Conservation (phyloP, 2,329 filamentous ascomycete species). For the Fusarium luffae region DNA sequence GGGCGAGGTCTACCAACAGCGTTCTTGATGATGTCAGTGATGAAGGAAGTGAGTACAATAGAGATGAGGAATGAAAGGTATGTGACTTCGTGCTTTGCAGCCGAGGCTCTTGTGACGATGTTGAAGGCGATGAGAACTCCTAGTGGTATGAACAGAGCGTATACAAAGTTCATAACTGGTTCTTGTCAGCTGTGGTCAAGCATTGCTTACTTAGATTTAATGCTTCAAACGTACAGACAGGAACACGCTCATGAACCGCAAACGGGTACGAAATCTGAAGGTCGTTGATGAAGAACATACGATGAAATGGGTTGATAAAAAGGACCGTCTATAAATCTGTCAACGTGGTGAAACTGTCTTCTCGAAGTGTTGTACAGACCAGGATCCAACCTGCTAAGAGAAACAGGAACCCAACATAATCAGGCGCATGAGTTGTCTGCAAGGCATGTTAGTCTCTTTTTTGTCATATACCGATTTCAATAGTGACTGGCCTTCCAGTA, state of each 20-base stretch:
- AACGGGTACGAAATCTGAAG: conserved; percentile 87
- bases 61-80: conserved; percentile 83
- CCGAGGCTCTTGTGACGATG: conserved; percentile 66
- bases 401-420: conserved; percentile 82
- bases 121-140: conserved; percentile 74
- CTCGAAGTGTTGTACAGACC: conserved; percentile 52
- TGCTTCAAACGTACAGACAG: conserved; percentile 68
- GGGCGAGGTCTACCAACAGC: conserved; percentile 79
- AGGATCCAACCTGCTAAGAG: conserved; percentile 75
- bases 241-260: conserved; percentile 83
- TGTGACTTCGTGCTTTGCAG: conserved; percentile 87
- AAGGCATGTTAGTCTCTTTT: background rate
- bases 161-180: conserved; percentile 78
- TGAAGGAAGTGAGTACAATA: conserved; percentile 79
- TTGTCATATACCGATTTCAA: background rate
- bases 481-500: conserved; percentile 59
- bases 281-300: conserved; percentile 92
- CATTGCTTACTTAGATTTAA: background rate
- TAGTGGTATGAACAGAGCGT: conserved; percentile 79
- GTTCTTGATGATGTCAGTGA: conserved; percentile 94
- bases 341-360: conserved; percentile 4
- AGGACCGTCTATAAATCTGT: conserved; percentile 43
- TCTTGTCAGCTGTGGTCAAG: conserved; percentile 1
- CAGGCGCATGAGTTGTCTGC: conserved; percentile 84
- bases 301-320: conserved; percentile 84